These are phyloP conservation scores for Zygosaccharomyces bisporus DNA, from an alignment of 805 yeast species.

Conservation along the genomic window DNA sequence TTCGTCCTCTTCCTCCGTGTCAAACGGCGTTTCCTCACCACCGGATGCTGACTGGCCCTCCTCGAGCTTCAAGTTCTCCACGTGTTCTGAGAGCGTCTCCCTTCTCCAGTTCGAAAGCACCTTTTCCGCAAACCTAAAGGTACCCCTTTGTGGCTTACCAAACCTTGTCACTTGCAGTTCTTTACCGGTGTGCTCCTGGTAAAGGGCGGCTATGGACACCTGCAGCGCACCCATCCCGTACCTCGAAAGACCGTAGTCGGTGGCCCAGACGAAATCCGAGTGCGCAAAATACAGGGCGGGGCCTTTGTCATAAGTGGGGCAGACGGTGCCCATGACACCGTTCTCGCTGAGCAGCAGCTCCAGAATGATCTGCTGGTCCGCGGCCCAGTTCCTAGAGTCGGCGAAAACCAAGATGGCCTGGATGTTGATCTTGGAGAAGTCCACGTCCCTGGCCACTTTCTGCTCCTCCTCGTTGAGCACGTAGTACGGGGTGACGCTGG, in stretches of 20 bases:
- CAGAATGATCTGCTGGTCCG: constrained; percentile 83
- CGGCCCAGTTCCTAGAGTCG: constrained; percentile 90
- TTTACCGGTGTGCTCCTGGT: constrained; percentile 77
- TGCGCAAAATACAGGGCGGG: constrained; percentile 86
- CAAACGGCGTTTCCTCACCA: constrained; percentile 15
- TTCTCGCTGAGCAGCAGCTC: constrained; percentile 71
- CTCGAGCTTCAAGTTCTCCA: constrained; percentile 46
- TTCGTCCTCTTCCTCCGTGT: constrained; percentile 26
- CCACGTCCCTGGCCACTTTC: constrained; percentile 48
- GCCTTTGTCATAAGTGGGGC: constrained; percentile 67
- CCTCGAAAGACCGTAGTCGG: constrained; percentile 74
- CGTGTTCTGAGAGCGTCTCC: constrained; percentile 70
- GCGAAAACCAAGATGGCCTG: constrained; percentile 88
- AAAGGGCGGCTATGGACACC: constrained; percentile 80
- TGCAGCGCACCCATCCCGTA: constrained; percentile 96
- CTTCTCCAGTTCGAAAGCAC: constrained; percentile 74
- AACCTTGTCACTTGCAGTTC: constrained; percentile 77
- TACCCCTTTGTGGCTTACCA: constrained; percentile 87
- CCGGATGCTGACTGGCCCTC: constrained; percentile 38
- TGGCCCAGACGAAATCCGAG: constrained; percentile 91
- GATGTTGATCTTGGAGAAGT: constrained; percentile 62
- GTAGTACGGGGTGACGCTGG: constrained; percentile 82
- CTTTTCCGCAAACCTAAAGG: constrained; percentile 79
- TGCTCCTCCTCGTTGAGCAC: constrained; percentile 69
- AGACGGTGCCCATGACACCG: constrained; percentile 82